Evolutionary conservation across 2,329 filamentous ascomycete species (phyloP).

Genomic region (Penicillium sp.): DNA sequence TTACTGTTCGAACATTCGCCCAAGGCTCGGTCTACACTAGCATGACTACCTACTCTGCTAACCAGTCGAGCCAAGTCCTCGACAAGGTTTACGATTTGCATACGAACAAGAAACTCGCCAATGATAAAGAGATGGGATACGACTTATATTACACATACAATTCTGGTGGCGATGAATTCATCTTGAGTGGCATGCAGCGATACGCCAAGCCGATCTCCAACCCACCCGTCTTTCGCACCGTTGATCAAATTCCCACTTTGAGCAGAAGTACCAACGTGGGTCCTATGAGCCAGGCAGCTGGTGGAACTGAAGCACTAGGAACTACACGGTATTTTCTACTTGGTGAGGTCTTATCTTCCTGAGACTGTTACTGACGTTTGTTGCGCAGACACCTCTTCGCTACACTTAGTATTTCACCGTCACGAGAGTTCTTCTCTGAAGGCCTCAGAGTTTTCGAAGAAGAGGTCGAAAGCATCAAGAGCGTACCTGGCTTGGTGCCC

Average conservation of each 20-base stretch:
- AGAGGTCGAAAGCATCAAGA: conserved; percentile 12
- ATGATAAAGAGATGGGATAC: conserved; percentile 19
- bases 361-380: background rate
- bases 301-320: conserved; percentile 3
- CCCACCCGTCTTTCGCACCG: conserved; percentile 11
- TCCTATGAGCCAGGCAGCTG: background rate
- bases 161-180: conserved; percentile 10
- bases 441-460: conserved; percentile 12
- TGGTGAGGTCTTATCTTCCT: background rate
- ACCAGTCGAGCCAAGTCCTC: conserved; percentile 5
- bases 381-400: conserved; percentile 15
- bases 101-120: conserved; percentile 3
- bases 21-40: conserved; percentile 42
- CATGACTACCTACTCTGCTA: conserved; percentile 16
- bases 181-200: conserved; percentile 18
- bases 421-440: conserved; percentile 9
- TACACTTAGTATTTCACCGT: conserved; percentile 10
- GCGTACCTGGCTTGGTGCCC: conserved; percentile 5
- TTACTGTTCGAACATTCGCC: conserved; percentile 37
- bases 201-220: conserved; percentile 19
- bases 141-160: conserved; percentile 20
- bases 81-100: conserved; percentile 13
- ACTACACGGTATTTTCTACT: conserved; percentile 6
- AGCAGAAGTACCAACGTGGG: conserved; percentile 4
- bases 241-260: conserved; percentile 17